A percentile compares a stretch with the other conserved stretches of the same genome.
phyloP scores from a whole-genome alignment of 2,329 filamentous ascomycete species.

The Fusarium pseudonygamai region DNA sequence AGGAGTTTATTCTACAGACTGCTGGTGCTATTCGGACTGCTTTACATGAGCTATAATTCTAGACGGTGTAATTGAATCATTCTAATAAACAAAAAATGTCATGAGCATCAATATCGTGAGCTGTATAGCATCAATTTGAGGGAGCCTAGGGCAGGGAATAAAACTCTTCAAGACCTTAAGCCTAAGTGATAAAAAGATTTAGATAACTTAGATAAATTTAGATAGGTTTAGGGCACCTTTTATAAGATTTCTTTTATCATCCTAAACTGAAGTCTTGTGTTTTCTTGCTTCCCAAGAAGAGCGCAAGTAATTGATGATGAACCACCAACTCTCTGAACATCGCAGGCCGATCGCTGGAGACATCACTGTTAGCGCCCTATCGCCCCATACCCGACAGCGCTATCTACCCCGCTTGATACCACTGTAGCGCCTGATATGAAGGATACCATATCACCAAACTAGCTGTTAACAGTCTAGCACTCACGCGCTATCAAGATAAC shows the following conservation, averaged over 20 bases:
- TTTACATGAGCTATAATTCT: background rate
- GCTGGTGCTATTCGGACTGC: slow-evolving; percentile 45
- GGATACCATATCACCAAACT: background rate
- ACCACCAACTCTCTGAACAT: no score
- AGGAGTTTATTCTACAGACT: slow-evolving; percentile 47
- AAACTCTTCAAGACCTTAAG: no score
- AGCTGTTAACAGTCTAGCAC: slow-evolving; percentile 1
- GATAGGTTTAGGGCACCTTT: no score
- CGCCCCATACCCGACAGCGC: background rate
- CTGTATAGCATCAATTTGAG: no score
- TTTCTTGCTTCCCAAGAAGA: no score
- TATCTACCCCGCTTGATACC: background rate
- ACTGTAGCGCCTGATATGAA: background rate
- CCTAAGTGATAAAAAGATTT: no score
- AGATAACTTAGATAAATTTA: no score
- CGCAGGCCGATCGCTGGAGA: background rate
- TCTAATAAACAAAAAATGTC: rapidly evolving
- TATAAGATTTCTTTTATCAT: no score
- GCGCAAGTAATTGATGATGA: no score
- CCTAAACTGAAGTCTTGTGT: no score
- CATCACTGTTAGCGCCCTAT: background rate
- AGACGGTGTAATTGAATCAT: background rate
- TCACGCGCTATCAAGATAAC: slow-evolving; percentile 1
- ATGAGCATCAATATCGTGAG: background rate
- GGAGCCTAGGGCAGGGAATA: no score